Evolutionary conservation across 306 rosid genomes (phyloP).

Genomic region (Sicyos baderoa): DNA sequence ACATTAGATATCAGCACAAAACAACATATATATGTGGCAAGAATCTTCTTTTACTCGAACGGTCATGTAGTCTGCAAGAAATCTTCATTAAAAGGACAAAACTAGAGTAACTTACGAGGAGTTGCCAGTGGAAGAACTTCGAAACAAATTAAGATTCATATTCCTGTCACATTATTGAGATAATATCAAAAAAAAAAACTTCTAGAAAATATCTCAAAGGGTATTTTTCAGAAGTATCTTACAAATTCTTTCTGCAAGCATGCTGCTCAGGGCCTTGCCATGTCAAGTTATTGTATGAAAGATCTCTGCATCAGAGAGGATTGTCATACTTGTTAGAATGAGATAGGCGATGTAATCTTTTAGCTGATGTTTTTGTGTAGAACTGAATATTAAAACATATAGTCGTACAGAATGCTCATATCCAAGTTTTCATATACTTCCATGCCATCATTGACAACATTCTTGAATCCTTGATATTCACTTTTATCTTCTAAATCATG

Average conservation of each 20-base stretch:
- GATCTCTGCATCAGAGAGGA: conserved; percentile 52
- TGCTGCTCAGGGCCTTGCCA: conserved; percentile 51
- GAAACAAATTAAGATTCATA: conserved; percentile 62
- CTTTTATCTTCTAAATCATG: neutral
- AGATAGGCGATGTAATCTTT: neutral
- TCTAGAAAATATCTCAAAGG: conserved; percentile 18
- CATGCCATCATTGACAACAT: neutral
- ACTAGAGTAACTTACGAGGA: conserved; percentile 41
- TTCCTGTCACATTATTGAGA: conserved; percentile 40
- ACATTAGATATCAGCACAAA: conserved; percentile 17
- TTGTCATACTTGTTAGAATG: neutral
- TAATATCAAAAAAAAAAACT: conserved; percentile 6
- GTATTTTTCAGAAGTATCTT: conserved; percentile 16
- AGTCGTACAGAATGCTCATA: neutral
- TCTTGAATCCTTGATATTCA: neutral
- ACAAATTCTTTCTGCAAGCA: conserved; percentile 55
- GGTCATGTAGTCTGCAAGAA: conserved; percentile 7
- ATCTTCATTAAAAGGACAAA: conserved; percentile 10
- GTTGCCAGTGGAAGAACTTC: conserved; percentile 38
- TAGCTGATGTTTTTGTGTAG: neutral
- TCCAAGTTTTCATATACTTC: neutral
- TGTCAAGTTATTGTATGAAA: conserved; percentile 78
- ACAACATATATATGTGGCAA: neutral
- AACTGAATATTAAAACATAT: neutral
- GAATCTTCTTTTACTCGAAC: neutral